Conservation (phyloP, 31 red algal genomes). For the Bonnemaisonia californica region DNA sequence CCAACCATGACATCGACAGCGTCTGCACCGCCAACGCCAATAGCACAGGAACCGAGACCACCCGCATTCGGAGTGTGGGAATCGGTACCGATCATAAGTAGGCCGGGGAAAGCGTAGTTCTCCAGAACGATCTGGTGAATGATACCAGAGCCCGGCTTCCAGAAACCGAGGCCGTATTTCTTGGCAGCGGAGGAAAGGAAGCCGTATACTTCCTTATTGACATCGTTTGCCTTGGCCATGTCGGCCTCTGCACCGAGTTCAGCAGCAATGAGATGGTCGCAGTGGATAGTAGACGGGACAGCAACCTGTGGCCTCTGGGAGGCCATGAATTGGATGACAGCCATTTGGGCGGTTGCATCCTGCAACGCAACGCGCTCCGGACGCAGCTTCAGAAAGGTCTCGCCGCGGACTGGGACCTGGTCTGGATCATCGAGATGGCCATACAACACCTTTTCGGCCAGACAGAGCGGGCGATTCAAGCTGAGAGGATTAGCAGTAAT, state of each 20-base stretch:
- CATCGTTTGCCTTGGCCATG: slow-evolving; percentile 74
- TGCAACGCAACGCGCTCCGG: slow-evolving; percentile 98
- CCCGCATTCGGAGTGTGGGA: slow-evolving; percentile 99
- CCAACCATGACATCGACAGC: slow-evolving; percentile 99
- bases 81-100: slow-evolving; percentile 99
- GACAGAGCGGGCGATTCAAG: slow-evolving; percentile 84
- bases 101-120: slow-evolving; percentile 98
- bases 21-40: slow-evolving; percentile 99
- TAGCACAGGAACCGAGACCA: slow-evolving; percentile 90
- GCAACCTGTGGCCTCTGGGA: slow-evolving; percentile 74
- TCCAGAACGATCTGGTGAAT: slow-evolving; percentile 99
- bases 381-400: slow-evolving; percentile 94
- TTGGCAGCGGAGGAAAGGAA: slow-evolving; percentile 81
- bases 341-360: slow-evolving; percentile 99
- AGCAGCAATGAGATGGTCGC: slow-evolving; percentile 98
- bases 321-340: slow-evolving; percentile 96
- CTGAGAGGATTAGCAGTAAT: background rate
- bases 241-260: slow-evolving; percentile 86
- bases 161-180: slow-evolving; percentile 99
- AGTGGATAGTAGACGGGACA: slow-evolving; percentile 97
- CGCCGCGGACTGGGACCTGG: slow-evolving; percentile 77
- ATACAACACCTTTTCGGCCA: slow-evolving; percentile 98
- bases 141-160: slow-evolving; percentile 98
- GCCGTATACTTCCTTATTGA: slow-evolving; percentile 96
- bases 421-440: slow-evolving; percentile 90